Evolutionary conservation across 495 filamentous ascomycete species (phyloP).

Genomic region (Hypoxylon rickii): DNA sequence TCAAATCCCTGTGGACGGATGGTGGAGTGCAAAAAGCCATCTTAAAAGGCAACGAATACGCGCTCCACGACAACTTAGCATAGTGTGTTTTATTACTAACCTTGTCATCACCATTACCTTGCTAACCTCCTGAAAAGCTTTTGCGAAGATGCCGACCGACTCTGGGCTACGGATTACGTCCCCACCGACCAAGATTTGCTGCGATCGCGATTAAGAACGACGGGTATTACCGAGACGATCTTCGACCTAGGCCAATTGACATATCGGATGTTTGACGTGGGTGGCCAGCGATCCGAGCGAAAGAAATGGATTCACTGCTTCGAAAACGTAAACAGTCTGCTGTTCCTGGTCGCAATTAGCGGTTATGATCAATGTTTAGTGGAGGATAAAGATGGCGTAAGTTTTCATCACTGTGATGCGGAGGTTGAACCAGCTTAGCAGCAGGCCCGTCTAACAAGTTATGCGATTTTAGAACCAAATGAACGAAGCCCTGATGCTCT

Average conservation of each 20-base stretch:
- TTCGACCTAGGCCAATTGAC: conserved; percentile 95
- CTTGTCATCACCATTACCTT: not conserved
- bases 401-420: conserved; percentile 44
- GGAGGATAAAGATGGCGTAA: conserved; percentile 95
- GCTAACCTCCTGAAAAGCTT: conserved; percentile 63
- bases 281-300: conserved; percentile 93
- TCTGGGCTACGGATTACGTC: conserved; percentile 85
- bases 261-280: conserved; percentile 99
- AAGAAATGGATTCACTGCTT: conserved; percentile 99
- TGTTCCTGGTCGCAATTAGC: conserved; percentile 95
- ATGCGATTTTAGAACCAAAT: conserved; percentile 87
- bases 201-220: conserved; percentile 88
- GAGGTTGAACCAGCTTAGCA: too few relatives aligned
- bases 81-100: conserved; percentile 67
- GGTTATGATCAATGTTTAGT: conserved; percentile 97
- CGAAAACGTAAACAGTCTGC: conserved; percentile 89
- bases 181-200: conserved; percentile 98
- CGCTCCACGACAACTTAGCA: conserved; percentile 89
- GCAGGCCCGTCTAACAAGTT: conserved; percentile 28
- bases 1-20: conserved; percentile 85
- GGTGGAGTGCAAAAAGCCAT: conserved; percentile 83
- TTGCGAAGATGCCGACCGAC: conserved; percentile 84
- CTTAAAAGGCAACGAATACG: conserved; percentile 90
- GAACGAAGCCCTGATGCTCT: conserved; percentile 98
- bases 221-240: conserved; percentile 94